A percentile compares a stretch with the other conserved stretches of the same genome.
Evolutionary conservation across 352 stramenopile species (phyloP).

Genomic region (Phytopythium montanum): DNA sequence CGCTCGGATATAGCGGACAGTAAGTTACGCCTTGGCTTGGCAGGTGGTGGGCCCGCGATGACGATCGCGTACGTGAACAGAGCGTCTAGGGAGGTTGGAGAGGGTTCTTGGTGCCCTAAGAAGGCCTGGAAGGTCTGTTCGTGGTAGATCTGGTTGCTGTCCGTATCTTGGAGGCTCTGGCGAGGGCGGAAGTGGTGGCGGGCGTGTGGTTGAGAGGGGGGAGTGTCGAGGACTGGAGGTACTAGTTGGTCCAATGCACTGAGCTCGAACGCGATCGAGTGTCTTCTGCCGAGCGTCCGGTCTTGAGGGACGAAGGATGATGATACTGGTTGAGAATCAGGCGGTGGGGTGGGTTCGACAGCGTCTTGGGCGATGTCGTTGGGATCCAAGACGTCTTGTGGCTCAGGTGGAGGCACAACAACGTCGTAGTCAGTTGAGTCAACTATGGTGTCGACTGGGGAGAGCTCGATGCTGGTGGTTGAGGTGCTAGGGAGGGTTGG

Average conservation of each 20-base stretch:
- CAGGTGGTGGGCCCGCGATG: constrained; percentile 38
- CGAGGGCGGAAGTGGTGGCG: not conserved
- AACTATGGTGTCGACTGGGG: not conserved
- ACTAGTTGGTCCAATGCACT: not conserved
- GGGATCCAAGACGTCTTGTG: not conserved
- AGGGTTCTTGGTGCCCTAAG: constrained; percentile 30
- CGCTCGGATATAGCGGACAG: constrained; percentile 25
- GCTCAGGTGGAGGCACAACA: not conserved
- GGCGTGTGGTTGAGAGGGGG: not conserved
- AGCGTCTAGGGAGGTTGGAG: constrained; percentile 30
- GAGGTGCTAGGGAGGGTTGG: not conserved
- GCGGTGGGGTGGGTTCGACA: not conserved
- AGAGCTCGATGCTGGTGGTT: not conserved
- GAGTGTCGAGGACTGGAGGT: too few species aligned
- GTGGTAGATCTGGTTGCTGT: constrained; percentile 32
- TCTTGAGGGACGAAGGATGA: not conserved
- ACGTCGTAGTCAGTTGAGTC: not conserved
- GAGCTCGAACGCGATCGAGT: constrained; percentile 6
- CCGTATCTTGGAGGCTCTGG: not conserved
- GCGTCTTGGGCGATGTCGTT: not conserved
- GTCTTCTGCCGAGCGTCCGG: not conserved
- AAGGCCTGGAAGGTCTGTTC: constrained; percentile 19
- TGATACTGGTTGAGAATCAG: not conserved
- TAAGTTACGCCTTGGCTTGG: constrained; percentile 28
- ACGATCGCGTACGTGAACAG: constrained; percentile 76